Evolutionary conservation across 116 monocot genomes (phyloP).

Genomic region (Thalassia testudinum): DNA sequence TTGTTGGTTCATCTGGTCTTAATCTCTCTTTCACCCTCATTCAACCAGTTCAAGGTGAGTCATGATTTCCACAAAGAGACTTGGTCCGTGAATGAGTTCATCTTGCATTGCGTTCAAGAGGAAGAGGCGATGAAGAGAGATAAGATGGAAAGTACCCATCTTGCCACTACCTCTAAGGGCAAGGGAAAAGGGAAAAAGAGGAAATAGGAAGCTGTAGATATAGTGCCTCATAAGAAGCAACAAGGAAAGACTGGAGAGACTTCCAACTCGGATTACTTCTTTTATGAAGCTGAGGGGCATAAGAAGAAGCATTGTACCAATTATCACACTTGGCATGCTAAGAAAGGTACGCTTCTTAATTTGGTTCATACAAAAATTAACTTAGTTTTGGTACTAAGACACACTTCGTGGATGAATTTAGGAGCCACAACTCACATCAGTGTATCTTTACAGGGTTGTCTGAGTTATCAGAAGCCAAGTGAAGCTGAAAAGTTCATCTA

Average conservation of each 20-base stretch:
- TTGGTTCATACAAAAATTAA: slow-evolving; percentile 13
- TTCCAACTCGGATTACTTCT: slow-evolving; percentile 7
- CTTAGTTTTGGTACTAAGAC: slow-evolving; percentile 4
- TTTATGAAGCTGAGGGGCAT: slow-evolving; percentile 10
- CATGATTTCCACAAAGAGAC: slow-evolving; percentile 8
- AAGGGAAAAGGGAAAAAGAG: not conserved
- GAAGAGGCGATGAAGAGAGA: slow-evolving; percentile 12
- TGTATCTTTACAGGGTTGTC: slow-evolving; percentile 7
- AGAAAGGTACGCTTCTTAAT: slow-evolving; percentile 13
- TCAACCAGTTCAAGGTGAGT: slow-evolving; percentile 7
- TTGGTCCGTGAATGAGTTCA: slow-evolving; percentile 16
- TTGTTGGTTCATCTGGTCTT: slow-evolving; percentile 8
- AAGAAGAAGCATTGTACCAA: slow-evolving; percentile 15
- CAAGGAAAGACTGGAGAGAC: not conserved
- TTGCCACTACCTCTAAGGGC: too few species aligned
- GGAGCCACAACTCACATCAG: slow-evolving; percentile 4
- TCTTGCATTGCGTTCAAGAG: slow-evolving; percentile 14
- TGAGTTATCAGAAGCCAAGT: slow-evolving; percentile 2
- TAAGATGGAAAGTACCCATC: slow-evolving; percentile 9
- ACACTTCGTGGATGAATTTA: slow-evolving; percentile 14
- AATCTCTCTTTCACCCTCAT: slow-evolving; percentile 10
- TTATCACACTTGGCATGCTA: slow-evolving; percentile 1
- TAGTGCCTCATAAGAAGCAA: not conserved
- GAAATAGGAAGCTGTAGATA: slow-evolving; percentile 3
- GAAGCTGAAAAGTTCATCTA: slow-evolving; percentile 13